Conservation (phyloP, 805 yeast genomes). For the Starmera dryadoides region DNA sequence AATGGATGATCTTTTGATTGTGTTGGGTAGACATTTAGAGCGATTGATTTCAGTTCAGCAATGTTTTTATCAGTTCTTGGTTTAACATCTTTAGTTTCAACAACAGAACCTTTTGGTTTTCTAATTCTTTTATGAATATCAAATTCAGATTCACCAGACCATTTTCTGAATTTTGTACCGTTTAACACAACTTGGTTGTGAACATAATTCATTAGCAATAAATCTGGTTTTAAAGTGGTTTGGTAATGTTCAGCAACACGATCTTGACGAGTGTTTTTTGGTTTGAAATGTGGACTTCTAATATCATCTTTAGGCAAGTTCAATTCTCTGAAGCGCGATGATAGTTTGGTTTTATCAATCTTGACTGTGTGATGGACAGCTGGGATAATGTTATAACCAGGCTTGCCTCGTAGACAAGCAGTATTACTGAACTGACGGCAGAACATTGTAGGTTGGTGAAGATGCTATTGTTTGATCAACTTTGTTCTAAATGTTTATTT, state of each 20-base stretch:
- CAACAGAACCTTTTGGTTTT: slow-evolving; percentile 69
- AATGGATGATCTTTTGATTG: slow-evolving; percentile 65
- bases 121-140: slow-evolving; percentile 75
- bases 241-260: slow-evolving; percentile 71
- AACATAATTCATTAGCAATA: slow-evolving; percentile 67
- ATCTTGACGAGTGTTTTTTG: slow-evolving; percentile 70
- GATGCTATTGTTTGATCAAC: no score
- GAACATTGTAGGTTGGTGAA: no score
- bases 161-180: slow-evolving; percentile 71
- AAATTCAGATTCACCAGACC: slow-evolving; percentile 88
- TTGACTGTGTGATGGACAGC: slow-evolving; percentile 90
- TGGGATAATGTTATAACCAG: slow-evolving; percentile 65
- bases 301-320: slow-evolving; percentile 66
- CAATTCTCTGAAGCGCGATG: slow-evolving; percentile 67
- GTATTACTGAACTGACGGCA: slow-evolving; percentile 17
- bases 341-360: slow-evolving; percentile 64
- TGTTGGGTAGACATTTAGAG: slow-evolving; percentile 70
- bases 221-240: slow-evolving; percentile 68
- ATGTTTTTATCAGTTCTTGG: slow-evolving; percentile 63
- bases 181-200: slow-evolving; percentile 47
- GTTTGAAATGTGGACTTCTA: slow-evolving; percentile 71
- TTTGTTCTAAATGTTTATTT: no score
- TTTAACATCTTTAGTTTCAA: slow-evolving; percentile 66
- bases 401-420: slow-evolving; percentile 28
- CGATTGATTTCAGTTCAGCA: slow-evolving; percentile 63